Evolutionary conservation across 2,329 filamentous ascomycete species (phyloP).

Genomic region (Aspergillus sp.): DNA sequence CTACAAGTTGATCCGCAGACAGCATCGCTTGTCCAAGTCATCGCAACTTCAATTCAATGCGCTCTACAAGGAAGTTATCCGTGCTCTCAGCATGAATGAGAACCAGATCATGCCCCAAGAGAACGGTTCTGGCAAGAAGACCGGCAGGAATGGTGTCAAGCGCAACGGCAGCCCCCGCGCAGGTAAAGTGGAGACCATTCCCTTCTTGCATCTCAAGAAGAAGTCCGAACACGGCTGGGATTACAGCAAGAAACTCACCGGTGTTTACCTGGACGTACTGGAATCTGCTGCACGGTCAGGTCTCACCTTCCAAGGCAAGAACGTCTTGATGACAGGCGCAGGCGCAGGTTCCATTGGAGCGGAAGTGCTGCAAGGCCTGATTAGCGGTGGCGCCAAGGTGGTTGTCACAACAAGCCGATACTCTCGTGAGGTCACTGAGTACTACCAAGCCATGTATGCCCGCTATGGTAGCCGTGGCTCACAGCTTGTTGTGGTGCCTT

Average conservation of each 20-base stretch:
- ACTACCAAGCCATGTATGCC: conserved; percentile 98
- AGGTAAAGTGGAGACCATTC: conserved; percentile 94
- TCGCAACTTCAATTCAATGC: conserved; percentile 96
- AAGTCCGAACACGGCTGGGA: conserved; percentile 96
- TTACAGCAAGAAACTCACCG: conserved; percentile 98
- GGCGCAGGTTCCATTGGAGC: conserved; percentile 97
- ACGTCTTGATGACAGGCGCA: conserved; percentile 96
- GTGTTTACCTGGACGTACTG: conserved; percentile 85
- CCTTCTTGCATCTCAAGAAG: conserved; percentile 97
- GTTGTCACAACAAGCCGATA: conserved; percentile 95
- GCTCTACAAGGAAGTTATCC: conserved; percentile 90
- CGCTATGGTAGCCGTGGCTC: conserved; percentile 91
- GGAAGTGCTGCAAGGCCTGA: conserved; percentile 91
- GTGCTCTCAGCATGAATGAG: conserved; percentile 96
- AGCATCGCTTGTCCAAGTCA: conserved; percentile 95
- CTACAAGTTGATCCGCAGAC: conserved; percentile 97
- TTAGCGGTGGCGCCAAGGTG: conserved; percentile 95
- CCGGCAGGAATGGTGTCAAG: conserved; percentile 52
- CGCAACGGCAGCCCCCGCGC: conserved; percentile 62
- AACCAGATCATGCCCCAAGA: conserved; percentile 93
- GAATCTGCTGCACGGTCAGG: conserved; percentile 85
- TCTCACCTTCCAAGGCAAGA: conserved; percentile 90
- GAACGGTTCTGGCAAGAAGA: conserved; percentile 64
- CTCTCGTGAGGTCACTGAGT: conserved; percentile 96
- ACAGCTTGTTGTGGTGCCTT: conserved; percentile 95